Base-by-base conservation (phyloP, 345 rosid species). In the Citrus unshiu region DNA sequence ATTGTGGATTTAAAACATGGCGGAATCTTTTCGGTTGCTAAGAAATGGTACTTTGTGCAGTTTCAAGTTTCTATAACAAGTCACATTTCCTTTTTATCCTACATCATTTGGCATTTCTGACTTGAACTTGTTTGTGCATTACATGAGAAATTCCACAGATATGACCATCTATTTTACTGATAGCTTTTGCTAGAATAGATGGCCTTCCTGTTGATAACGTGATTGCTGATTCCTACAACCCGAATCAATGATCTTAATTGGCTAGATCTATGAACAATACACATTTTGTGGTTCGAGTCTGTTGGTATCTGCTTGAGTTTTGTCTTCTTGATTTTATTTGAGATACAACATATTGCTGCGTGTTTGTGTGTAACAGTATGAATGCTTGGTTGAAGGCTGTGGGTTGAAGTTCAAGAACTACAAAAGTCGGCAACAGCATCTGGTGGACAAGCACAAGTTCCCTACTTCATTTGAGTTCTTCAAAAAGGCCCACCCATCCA, bases 381-480 rank as follows among this genome's bases (percentile, higher is more conserved):
- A 95, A 74, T 93, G 99, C 84, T 87, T 92, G 39, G 99, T 95
- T 77, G 99, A 95, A 89, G 92, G 97, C 67, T 95, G 98, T 75
- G 95, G 87, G 65, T 62, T 90, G 84, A 93, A 90, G 85, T 92
- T 92, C 85, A 92, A 91, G 86, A 88, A 64, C 80, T 88, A 93
- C 83, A 93, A 91, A 83, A 81, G 89, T 64, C 86, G 99, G 87
- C 93, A 90, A 61, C 95, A 86, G 54, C 99, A 93, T 86, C 85
- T 95, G 71, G 80, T 90, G 39, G 98, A 92, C 89, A 95, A 90
- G 83, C 99, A 95, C 82, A 93, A 90, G 79, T 95, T 93, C 78
- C 97, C 99, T 39, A 83, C 88, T 64, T 89, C 99, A 5, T 95
- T 92, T 49, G 94, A 91, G 80, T 92, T 95, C 87, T 92, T 90